Base-by-base conservation (phyloP, 1,139 yeast species). In the Yamadazyma friedrichii region DNA sequence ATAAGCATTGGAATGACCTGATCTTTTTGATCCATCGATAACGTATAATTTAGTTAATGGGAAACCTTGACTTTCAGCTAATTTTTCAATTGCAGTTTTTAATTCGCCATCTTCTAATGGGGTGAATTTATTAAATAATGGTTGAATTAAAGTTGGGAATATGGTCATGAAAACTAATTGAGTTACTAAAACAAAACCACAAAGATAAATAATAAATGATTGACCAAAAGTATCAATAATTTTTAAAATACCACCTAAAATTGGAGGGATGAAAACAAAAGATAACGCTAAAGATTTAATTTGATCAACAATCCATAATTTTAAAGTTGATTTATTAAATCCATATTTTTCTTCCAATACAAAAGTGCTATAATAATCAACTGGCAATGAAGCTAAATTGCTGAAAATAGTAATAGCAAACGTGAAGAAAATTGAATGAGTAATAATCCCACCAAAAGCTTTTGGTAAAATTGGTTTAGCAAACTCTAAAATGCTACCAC, bases 1-100 rank as follows among this genome's bases (percentile, higher is more conserved):
- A 63, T 88, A 93, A 34, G 98, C 98, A 59, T 93, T 93, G 6
- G 98, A 91, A 64, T 93, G 98, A 11, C 95, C 81, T 1, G 96
- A 88, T 67, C 98, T 84, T 62, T 85, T 88, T 38, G 98, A 91
- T 11, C 98, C 98, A 61, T 93, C 98, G 59, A 91, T 80, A 38
- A 91, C 96, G 55, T 78, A 87, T 45, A 93, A 71, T 57, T 88
- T 83, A 44, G 83, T 78, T 59, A 89, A 78, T 50, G 98, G 98
- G 79, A 93, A 93, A 29, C 80, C 70, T 58, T 88, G 87, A 42
- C 75, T 65, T 11, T 70, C 59, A 24, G 98, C 97, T 49, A 93
- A 76, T 20, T 76, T 69, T 62, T 89, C 95, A 61, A 93, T 89
- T 9, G 87, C 82, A 10, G 76, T 67, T 61, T 88, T 87, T 67